Base-by-base conservation (phyloP, 2,329 filamentous ascomycete species). In the Fusarium subtropicale region DNA sequence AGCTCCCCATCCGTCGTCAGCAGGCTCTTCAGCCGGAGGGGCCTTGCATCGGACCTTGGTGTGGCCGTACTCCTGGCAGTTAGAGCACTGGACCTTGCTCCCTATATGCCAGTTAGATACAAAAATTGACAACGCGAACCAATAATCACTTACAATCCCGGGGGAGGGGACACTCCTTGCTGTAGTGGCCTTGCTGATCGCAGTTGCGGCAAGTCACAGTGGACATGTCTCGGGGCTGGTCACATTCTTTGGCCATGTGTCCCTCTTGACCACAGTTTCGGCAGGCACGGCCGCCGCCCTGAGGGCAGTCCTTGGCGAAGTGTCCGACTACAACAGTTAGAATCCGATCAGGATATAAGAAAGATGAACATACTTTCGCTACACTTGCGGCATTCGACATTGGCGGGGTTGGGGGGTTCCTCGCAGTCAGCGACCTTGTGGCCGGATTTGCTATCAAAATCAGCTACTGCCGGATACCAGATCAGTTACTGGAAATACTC, bases 321-420 rank as follows among this genome's bases (percentile, higher is more conserved):
- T 92, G 90, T 4, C 90, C 89, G 57, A 79, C 84, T 90, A 57
- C 20, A 33, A 64, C 22, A 69, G 39, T 44, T 62, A 70, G 66
- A 55, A 18, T 16, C 31, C 18, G 18, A n/a, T 11, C 20, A 46
- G 8, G 15, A 18, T 16, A 18, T 5, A 26, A n/a, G 20, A 31
- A n/a, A 5, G 15, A 20, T 16, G 7, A 30, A 79, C 84, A 76
- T 79, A 89, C 87, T 87, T 78, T 89, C 82, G 41, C 83, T 82
- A 74, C 89, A 91, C 77, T 88, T 90, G 72, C 86, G 87, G 76
- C 90, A 92, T 75, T 91, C 88, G 2, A 91, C 85, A 54, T 85
- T 84, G 30, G 84, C 86, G 30, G 88, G 85, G 66, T 86, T 85
- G n/a, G 90, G 87, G 36, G 88, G 87, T 72, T 90, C 86, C 30